Evolutionary conservation across 1,284 basidiomycete species (phyloP), one percentile per base, ranked within the genome.

Genomic region (Ganoderma leucocontextum): DNA sequence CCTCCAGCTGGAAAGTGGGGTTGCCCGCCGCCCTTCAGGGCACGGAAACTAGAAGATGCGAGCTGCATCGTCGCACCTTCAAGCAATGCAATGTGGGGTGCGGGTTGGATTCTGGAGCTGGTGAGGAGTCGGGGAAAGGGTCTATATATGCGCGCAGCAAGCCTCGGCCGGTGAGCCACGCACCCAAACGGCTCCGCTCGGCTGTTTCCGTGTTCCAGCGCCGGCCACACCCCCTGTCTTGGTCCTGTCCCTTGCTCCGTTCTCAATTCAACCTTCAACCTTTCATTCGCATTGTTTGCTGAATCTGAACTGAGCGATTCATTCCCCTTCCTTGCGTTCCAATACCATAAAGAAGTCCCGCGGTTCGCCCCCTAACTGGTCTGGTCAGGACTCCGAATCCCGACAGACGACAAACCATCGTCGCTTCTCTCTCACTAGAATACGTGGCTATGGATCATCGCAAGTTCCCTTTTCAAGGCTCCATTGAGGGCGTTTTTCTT

Each of bases 31-130:
- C 81, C 82, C 67, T 78, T 76, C 60, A 82, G 73, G 72, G 78
- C 80, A 73, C 81, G 80, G 74, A 81, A 75, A 76, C 87, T 87
- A 73, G 83, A 81, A 74, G 87, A 89, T 82, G 86, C 86, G 70
- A 86, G 76, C 62, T 81, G 86, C 88, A 89, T 89, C 83, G 73
- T 71, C 59, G 64, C 67, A 64, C 47, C 44, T 49, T 41, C 29
- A 49, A 33, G 15, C 55, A 64, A 64, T 6, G 67, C 35, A 41
- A 13, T 25, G 13, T 4, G 29, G 25, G 63, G 49, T 12, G 39
- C 41, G 39, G 61, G 63, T 67, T 57, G 67, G 19, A 29, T n/a
- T n/a, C n/a, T n/a, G 58, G 19, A 29, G 25, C n/a, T 25, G 38
- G 38, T 59, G 12, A 12, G 22, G 47, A 25, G 47, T 1, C 2